These are phyloP conservation scores for Vitis cinerea DNA, from an alignment of 164 flowering plant genomes.

Conservation along the genomic window DNA sequence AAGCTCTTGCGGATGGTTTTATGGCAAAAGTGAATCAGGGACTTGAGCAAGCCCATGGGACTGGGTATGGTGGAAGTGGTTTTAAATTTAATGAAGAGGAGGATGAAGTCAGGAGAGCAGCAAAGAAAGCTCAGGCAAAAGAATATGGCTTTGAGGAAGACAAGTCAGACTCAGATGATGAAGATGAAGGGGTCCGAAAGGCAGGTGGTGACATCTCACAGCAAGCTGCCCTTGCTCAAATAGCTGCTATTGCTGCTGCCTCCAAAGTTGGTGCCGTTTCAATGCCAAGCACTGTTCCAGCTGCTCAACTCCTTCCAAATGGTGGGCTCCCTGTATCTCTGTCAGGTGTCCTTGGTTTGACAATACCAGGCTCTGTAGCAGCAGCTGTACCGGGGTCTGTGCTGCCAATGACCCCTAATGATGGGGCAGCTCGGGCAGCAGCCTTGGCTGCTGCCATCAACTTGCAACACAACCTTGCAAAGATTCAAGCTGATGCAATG, in stretches of 20 bases:
- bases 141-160: conserved; percentile 97
- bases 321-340: conserved; percentile 48
- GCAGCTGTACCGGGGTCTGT: conserved; percentile 34
- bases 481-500: conserved; percentile 86
- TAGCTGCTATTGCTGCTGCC: conserved; percentile 74
- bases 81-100: conserved; percentile 96
- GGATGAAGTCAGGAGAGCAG: conserved; percentile 92
- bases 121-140: conserved; percentile 96
- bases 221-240: conserved; percentile 71
- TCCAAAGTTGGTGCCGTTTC: conserved; percentile 43
- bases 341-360: conserved; percentile 40
- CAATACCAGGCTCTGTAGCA: conserved; percentile 30
- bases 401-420: conserved; percentile 33
- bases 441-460: conserved; percentile 87
- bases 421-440: conserved; percentile 75
- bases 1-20: conserved; percentile 88
- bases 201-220: conserved; percentile 77
- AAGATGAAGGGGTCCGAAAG: conserved; percentile 89
- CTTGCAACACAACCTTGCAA: conserved; percentile 84
- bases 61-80: conserved; percentile 99
- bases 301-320: conserved; percentile 42
- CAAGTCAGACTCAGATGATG: conserved; percentile 93
- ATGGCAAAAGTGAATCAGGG: conserved; percentile 93
- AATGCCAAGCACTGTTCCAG: conserved; percentile 32
- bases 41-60: conserved; percentile 89